Evolutionary conservation across 306 rosid species (phyloP).

Genomic region (Gastrolobium villosum): DNA sequence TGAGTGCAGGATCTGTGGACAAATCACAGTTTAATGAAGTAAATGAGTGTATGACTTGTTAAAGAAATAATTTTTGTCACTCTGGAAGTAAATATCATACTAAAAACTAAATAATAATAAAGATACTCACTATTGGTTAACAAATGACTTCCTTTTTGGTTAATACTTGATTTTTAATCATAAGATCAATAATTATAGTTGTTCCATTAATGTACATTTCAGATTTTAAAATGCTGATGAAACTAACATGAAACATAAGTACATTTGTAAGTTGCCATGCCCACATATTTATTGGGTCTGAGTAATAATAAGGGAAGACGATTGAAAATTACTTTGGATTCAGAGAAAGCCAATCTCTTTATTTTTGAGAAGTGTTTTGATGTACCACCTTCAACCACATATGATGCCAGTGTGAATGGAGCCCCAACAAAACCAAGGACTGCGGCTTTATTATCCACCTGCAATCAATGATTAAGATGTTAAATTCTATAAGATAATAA

Average conservation of each 20-base stretch:
- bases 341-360: slow-evolving; percentile 88
- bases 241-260: slow-evolving; percentile 28
- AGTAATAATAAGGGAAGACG: slow-evolving; percentile 28
- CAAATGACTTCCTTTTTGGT: background rate
- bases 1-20: slow-evolving; percentile 81
- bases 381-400: slow-evolving; percentile 98
- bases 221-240: background rate
- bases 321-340: slow-evolving; percentile 63
- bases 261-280: background rate
- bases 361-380: slow-evolving; percentile 94
- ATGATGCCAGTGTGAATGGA: slow-evolving; percentile 95
- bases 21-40: slow-evolving; percentile 40
- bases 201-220: background rate
- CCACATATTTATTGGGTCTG: background rate
- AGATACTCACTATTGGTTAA: too few relatives aligned
- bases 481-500: slow-evolving; percentile 32
- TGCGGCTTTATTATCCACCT: slow-evolving; percentile 92
- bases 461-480: slow-evolving; percentile 42
- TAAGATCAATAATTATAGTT: slow-evolving; percentile 17
- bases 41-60: background rate
- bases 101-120: background rate
- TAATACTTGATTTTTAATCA: slow-evolving; percentile 11
- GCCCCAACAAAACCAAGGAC: slow-evolving; percentile 98
- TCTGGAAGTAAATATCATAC: background rate
- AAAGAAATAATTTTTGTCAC: background rate